A percentile compares a stretch with the other conserved stretches of the same genome.
Evolutionary conservation across 208 protist genomes (phyloP).

Genomic region (Wallacemonas sp.): DNA sequence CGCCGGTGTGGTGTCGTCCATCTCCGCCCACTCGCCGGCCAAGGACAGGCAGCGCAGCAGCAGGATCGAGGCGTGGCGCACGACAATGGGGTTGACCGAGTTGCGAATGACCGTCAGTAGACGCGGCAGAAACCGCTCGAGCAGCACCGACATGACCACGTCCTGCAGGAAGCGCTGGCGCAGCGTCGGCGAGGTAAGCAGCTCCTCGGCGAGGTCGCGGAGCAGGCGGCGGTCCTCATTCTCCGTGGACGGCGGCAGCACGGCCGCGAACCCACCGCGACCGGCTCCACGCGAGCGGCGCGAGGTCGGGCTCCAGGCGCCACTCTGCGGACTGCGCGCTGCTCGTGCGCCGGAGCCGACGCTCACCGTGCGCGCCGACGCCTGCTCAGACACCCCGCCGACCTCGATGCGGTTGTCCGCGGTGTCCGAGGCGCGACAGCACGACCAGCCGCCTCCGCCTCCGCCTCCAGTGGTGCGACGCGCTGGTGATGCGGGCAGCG

Average conservation of each 20-base stretch:
- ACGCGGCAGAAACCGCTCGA: conserved; percentile 50
- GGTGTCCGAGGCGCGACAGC: not conserved
- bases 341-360: not conserved
- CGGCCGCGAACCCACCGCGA: not conserved
- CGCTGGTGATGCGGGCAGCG: too few species aligned
- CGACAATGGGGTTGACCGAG: conserved; percentile 73
- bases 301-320: not conserved
- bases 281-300: not conserved
- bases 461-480: too few species aligned
- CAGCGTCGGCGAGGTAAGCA: conserved; percentile 26
- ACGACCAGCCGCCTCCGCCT: conserved; percentile 2
- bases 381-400: not conserved
- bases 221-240: conserved; percentile 22
- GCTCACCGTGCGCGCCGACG: conserved; percentile 5
- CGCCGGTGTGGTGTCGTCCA: conserved; percentile 21
- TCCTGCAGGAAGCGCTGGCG: conserved; percentile 36
- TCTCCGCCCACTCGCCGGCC: conserved; percentile 34
- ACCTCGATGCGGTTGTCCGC: not conserved
- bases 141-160: conserved; percentile 35
- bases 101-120: conserved; percentile 51
- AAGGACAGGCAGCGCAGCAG: conserved; percentile 66
- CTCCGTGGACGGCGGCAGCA: conserved; percentile 4
- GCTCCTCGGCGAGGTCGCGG: conserved; percentile 26
- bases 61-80: conserved; percentile 65
- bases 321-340: not conserved